Base-by-base conservation (phyloP, 768 basidiomycete species). In the Tubosaeta sp. region DNA sequence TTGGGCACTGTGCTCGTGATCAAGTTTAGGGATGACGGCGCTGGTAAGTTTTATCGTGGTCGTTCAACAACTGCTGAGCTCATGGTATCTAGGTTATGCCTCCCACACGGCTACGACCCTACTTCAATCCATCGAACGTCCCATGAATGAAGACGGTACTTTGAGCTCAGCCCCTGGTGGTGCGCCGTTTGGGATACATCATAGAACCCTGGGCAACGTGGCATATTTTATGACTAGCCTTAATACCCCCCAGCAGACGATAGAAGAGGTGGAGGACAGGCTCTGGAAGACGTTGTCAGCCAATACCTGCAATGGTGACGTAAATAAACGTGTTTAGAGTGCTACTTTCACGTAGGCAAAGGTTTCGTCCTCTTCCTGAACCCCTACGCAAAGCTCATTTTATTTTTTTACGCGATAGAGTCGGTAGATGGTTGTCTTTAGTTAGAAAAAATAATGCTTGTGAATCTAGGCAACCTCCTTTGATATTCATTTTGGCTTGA, bases 161-260 rank as follows among this genome's bases (percentile, higher is more conserved):
- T 46, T 73, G 18, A 72, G 79, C 4, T 53, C 74, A 0, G 75
- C 76, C 1, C 80, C 80, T 9, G 77, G 79, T 2, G 77, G 81
- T 31, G 74, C 73, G 16, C 73, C 80, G 5, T 85, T 85, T 68
- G 76, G 79, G 32, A 78, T 97, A 19, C 88, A 98, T 65, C 93
- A 79, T 56, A 78, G 95, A 51, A 94, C 95, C 0, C 71, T 98
- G 32, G 95, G 95, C 0, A 83, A 94, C 62, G 84, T 93, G 9
- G 87, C 86, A n/a, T 95, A 95, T 66, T 89, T 94, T 64, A 94
- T 95, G 80, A 84, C 82, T 6, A 92, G 89, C 67, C 74, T 94
- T 35, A 93, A 92, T 63, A 93, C 88, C 1, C 67, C 70, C 2
- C 52, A 73, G 2, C 59, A 67, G 16, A 76, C 78, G 14, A 74